Percentiles rank a stretch among this genome's conserved stretches.
These are phyloP conservation scores for Fusarium subtropicale DNA, from an alignment of 2,329 filamentous ascomycete genomes.

Conservation along the genomic window DNA sequence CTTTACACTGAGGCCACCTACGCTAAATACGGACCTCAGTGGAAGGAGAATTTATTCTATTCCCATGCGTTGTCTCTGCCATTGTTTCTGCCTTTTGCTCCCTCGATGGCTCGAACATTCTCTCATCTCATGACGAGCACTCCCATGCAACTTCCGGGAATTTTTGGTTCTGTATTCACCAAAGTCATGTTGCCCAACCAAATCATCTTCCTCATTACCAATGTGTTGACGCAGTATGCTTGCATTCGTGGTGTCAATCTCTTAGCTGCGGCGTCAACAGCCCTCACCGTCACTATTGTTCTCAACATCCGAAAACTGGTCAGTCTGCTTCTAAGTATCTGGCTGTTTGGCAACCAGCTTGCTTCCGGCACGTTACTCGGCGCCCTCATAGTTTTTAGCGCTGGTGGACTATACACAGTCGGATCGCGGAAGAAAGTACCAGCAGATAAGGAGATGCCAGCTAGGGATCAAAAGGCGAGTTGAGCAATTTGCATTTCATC, in stretches of 20 bases:
- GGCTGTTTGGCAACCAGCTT: conserved; percentile 90
- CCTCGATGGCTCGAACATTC: conserved; percentile 73
- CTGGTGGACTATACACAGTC: conserved; percentile 90
- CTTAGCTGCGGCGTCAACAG: conserved; percentile 88
- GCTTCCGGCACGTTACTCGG: conserved; percentile 81
- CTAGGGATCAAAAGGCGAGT: conserved; percentile 34
- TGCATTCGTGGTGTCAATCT: conserved; percentile 97
- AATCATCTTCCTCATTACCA: conserved; percentile 76
- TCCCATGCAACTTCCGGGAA: conserved; percentile 58
- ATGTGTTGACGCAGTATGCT: conserved; percentile 90
- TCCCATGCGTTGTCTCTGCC: conserved; percentile 81
- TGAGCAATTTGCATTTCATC: conserved; percentile 8
- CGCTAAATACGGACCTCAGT: conserved; percentile 84
- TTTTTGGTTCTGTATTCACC: conserved; percentile 28
- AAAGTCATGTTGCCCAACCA: conserved; percentile 69
- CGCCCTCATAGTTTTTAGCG: conserved; percentile 86
- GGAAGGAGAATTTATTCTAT: conserved; percentile 97
- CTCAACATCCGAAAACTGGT: conserved; percentile 95
- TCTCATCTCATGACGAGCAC: conserved; percentile 70
- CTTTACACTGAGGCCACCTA: conserved; percentile 95
- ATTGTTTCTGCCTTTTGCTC: conserved; percentile 78
- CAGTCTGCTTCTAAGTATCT: conserved; percentile 90
- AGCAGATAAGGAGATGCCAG: conserved; percentile 16
- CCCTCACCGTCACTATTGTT: conserved; percentile 95
- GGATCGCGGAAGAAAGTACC: conserved; percentile 61